Base-by-base conservation (phyloP, 306 rosid species). In the Castanopsis chinensis region DNA sequence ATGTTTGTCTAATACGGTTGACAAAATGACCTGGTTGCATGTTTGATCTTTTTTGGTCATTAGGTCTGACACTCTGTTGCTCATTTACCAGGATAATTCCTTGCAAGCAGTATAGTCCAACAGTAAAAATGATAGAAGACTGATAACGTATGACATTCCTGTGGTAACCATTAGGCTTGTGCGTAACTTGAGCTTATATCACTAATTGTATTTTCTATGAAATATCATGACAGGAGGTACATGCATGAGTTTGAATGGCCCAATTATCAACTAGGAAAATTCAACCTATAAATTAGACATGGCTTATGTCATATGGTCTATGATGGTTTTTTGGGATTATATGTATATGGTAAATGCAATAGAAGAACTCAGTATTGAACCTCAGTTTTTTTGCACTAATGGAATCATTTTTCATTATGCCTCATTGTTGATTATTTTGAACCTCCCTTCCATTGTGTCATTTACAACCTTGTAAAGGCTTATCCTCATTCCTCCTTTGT, bases 41-140 rank as follows among this genome's bases (percentile, higher is more conserved):
- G 63, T 59, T 27, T 61, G 68, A 19, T 69, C 73, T 21, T 54
- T 54, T 79, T 51, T 53, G 8, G 33, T 23, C 25, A 54, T 69
- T 15, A 23, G 20, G 61, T 37, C 45, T 75, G 51, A 82, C 43
- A 3, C 79, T 37, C 9, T 33, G 17, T 35, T 76, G 35, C 74
- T 77, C 25, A 33, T 85, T 52, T 74, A 53, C 41, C 88, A 91
- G 92, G 95, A 91, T 80, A 91, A 91, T 83, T 87, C 92, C 71
- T 82, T 89, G 82, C 92, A 91, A 78, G 95, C 91, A 1, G 91
- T 91, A 21, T 91, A 93, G 95, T 85, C 81, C 37, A 89, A 79
- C 30, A 23, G 33, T 8, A 23, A 55, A 27, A 69, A 72, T 8
- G 25, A 84, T n/a, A 60, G 76, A 43, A 85, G 84, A 81, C 73